phyloP scores from a whole-genome alignment of 768 basidiomycete species.

The Boletus reticulatus region DNA sequence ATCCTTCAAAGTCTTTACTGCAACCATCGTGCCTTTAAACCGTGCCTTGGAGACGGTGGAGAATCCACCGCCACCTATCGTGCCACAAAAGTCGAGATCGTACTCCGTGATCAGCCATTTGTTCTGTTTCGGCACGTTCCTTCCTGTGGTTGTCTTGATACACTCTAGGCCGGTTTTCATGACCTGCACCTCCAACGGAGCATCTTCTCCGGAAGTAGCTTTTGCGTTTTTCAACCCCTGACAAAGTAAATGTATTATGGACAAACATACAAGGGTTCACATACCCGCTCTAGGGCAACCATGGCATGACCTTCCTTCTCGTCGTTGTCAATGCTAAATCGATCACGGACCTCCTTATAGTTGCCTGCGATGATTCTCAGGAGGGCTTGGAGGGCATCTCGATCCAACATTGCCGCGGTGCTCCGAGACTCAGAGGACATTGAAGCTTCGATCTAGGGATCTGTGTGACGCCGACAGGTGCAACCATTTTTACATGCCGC shows the following conservation, averaged over 20 bases:
- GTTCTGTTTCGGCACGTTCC: background rate
- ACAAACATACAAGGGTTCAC: background rate
- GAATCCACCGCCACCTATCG: conserved; percentile 29
- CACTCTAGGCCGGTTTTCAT: conserved; percentile 1
- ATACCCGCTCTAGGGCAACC: conserved; percentile 2
- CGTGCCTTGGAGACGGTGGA: conserved; percentile 1
- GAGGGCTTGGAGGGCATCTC: background rate
- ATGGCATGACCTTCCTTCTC: conserved; percentile 6
- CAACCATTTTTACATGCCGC: too few species aligned
- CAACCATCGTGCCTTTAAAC: conserved; percentile 1
- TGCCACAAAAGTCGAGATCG: conserved; percentile 24
- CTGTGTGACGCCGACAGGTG: background rate
- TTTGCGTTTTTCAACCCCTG: background rate
- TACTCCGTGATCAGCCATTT: conserved; percentile 27
- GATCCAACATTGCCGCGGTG: background rate
- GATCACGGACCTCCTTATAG: background rate
- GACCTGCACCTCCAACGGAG: background rate
- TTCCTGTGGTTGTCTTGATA: conserved; percentile 4
- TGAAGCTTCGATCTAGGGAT: background rate
- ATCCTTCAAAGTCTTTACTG: conserved; percentile 4
- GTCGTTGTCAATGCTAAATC: background rate
- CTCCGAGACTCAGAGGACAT: background rate
- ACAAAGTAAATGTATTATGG: too few species aligned
- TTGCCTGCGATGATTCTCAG: background rate
- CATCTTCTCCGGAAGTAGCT: background rate